Conservation (phyloP, 2,329 filamentous ascomycete genomes). For the Rhynchosporium secalis region DNA sequence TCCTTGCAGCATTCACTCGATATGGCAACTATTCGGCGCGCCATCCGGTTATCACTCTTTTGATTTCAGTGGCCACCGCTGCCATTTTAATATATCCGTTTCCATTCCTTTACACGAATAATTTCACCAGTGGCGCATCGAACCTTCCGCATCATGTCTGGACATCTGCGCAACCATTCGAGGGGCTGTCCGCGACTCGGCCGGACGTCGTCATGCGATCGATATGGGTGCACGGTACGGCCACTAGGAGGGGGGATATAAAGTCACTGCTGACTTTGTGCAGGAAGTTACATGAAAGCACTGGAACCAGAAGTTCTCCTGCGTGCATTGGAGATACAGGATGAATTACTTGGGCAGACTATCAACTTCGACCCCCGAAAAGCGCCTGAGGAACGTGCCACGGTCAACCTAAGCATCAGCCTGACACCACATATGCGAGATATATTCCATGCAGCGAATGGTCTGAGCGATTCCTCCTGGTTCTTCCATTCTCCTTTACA, state of each 20-base stretch:
- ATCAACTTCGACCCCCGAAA: conserved; percentile 54
- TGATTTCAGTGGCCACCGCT: conserved; percentile 71
- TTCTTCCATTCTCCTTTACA: conserved; percentile 81
- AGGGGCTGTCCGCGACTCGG: conserved; percentile 49
- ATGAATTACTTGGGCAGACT: conserved; percentile 64
- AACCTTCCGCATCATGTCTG: conserved; percentile 78
- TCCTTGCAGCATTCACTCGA: conserved; percentile 63
- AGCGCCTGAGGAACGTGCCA: conserved; percentile 23
- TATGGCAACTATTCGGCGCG: conserved; percentile 71
- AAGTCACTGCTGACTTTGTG: conserved; percentile 19
- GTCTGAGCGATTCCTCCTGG: conserved; percentile 64
- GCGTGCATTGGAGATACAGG: conserved; percentile 68
- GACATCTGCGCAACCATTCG: conserved; percentile 69
- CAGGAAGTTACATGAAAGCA: conserved; percentile 70
- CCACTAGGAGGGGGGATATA: not conserved
- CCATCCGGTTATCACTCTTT: conserved; percentile 72
- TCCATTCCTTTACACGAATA: conserved; percentile 39
- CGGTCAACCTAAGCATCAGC: conserved; percentile 27
- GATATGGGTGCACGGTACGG: conserved; percentile 71
- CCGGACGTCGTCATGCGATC: conserved; percentile 80
- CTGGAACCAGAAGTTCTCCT: conserved; percentile 65
- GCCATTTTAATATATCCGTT: conserved; percentile 72
- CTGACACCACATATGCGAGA: conserved; percentile 47
- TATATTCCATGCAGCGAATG: conserved; percentile 58
- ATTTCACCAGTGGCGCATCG: conserved; percentile 69